Evolutionary conservation across 352 stramenopile genomes (phyloP), one percentile per base, ranked within the genome.

Genomic region (Phytopythium helicoides): DNA sequence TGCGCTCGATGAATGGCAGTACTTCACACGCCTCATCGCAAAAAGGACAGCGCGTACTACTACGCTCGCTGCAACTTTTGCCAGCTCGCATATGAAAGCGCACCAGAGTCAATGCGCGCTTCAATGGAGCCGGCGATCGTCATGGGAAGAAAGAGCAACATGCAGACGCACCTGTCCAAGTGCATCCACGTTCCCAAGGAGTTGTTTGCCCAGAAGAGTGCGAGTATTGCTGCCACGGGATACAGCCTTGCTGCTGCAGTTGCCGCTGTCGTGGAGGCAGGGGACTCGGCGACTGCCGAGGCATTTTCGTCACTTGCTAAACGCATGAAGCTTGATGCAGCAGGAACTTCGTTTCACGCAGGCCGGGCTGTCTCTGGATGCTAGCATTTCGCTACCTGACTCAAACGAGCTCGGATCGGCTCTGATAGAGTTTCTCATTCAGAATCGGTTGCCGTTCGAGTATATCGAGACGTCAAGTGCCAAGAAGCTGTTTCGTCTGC

Each of bases 91-190:
- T 76, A 71, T 6, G 73, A 86, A 19, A 69, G 58, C 26, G 77
- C 71, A 1, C 69, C 73, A 0, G 73, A 81, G 3, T 55, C 66
- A 6, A 65, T 86, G 53, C 79, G 79, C 39, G 35, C 48, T 21
- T 66, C 62, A 0, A 81, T 88, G 71, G 64, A 73, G 36, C 73
- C 80, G 21, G 69, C 69, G 21, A 62, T 87, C 45, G 70, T 92
- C 36, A 84, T 87, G 62, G 82, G 79, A 0, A 73, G 81, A 23
- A 92, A 90, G 56, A 76, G 74, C 46, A 92, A 90, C 60, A 92
- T 92, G 82, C 82, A 90, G 67, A 92, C 82, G 3, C 82, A 92
- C 52, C 58, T 90, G 61, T 66, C 77, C 66, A 89, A 86, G 64
- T 92, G 82, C 40, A 65, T 74, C 0, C 80, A 92, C 46, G 60